A percentile compares a stretch with the other conserved stretches of the same genome.
These are phyloP conservation scores for Talaromyces albobiverticillius DNA, from an alignment of 2,329 filamentous ascomycete genomes.

Conservation along the genomic window DNA sequence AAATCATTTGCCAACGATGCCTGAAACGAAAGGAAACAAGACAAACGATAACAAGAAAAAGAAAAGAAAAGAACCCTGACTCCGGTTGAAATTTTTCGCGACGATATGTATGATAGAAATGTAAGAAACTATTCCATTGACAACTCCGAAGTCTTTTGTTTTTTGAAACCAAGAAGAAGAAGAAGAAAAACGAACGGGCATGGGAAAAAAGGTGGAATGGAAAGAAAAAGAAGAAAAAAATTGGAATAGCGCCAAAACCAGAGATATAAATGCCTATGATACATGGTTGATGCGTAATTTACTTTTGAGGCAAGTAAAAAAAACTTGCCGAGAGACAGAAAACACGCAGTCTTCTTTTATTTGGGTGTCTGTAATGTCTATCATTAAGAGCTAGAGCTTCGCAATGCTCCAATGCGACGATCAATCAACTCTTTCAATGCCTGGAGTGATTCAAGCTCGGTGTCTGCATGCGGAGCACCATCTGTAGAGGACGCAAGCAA, in stretches of 20 bases:
- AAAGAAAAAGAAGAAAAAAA: neutral
- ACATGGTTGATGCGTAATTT: neutral
- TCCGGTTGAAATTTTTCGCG: neutral
- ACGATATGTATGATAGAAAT: too few species aligned
- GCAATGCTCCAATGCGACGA: conserved; percentile 26
- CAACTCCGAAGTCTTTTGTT: too few species aligned
- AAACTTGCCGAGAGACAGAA: neutral
- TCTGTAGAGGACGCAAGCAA: conserved; percentile 27
- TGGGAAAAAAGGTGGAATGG: too few species aligned
- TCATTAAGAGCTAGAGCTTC: conserved; percentile 1
- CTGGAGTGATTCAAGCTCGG: conserved; percentile 29
- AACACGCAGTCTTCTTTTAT: neutral
- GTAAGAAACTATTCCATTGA: too few species aligned
- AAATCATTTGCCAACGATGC: conserved; percentile 2
- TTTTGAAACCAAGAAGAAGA: neutral
- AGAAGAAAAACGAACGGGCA: neutral
- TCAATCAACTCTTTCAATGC: conserved; percentile 30
- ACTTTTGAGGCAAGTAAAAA: neutral
- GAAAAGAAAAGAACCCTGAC: neutral
- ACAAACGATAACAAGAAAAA: neutral
- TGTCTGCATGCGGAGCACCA: conserved; percentile 23
- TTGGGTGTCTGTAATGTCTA: neutral
- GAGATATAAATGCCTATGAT: neutral
- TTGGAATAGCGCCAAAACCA: neutral
- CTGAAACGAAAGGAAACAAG: neutral